Base-by-base conservation (phyloP, 2,329 filamentous ascomycete species). In the Aspergillus aculeatus region DNA sequence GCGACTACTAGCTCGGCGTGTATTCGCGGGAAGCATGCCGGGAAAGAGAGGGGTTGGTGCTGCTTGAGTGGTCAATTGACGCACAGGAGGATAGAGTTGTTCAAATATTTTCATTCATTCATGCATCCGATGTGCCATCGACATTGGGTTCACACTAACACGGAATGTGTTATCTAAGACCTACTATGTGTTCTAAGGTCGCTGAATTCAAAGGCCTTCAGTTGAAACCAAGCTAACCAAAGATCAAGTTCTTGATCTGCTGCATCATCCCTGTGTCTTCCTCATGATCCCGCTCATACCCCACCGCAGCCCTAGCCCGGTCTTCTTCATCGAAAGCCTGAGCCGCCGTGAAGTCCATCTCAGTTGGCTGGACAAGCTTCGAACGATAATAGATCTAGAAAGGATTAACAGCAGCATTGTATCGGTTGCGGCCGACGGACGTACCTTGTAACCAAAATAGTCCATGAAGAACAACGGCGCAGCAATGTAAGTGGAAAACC, bases 401-500 rank as follows among this genome's bases (percentile, higher is more conserved):
- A 68, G 55, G 57, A 67, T 47, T 19, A 6, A 47, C 5, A 16
- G 31, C 10, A 59, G 5, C 12, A n/a, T n/a, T 9, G 16, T 14
- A 23, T 44, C 6, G 9, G 10, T 14, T 14, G 10, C n/a, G 3
- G 12, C 4, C 38, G 11, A 14, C 16, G 5, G 5, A 47, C 54
- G 12, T 54, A 68, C 68, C 62, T 70, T 70, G 47, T 70, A 70
- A 11, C 53, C 63, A 10, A 68, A 63, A 47, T 72, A 73, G 57
- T 73, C 71, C 44, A 72, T 64, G 44, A 68, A 54, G 58, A 73
- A 73, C 38, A 74, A 57, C 6, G 72, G 72, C 7, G 68, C 71
- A 2, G 70, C 69, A 1, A 75, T 62, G 38, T 74, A 75, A 11
- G 68, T 67, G 2, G 70, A 69, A 54, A 74, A 74, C 64, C 74